These are phyloP conservation scores for Petasospora rhodanensis DNA, from an alignment of 1,139 yeast species.

Conservation along the genomic window DNA sequence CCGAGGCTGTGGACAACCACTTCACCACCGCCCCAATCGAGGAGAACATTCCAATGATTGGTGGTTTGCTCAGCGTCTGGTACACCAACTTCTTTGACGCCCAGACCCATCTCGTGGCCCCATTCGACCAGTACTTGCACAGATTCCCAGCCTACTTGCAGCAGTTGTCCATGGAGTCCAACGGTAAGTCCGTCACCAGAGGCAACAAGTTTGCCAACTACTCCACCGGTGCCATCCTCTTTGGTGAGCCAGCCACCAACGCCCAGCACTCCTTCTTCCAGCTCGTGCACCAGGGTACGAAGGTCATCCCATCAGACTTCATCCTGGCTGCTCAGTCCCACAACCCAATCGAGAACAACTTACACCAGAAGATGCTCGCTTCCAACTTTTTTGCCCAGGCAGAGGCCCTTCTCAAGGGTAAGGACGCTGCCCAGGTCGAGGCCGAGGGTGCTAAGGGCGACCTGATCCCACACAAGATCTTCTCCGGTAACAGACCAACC, in stretches of 20 bases:
- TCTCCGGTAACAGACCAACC: constrained; percentile 98
- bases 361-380: constrained; percentile 96
- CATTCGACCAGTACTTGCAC: constrained; percentile 97
- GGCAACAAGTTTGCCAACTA: constrained; percentile 86
- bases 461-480: constrained; percentile 90
- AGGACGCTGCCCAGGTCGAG: constrained; percentile 77
- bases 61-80: constrained; percentile 94
- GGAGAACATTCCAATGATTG: constrained; percentile 86
- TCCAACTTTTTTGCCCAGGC: constrained; percentile 98
- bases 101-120: constrained; percentile 96
- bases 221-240: constrained; percentile 91
- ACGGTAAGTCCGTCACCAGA: constrained; percentile 96
- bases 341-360: constrained; percentile 91
- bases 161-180: constrained; percentile 98
- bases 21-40: constrained; percentile 80
- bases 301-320: constrained; percentile 94
- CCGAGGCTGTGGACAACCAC: constrained; percentile 94
- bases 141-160: constrained; percentile 99
- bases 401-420: constrained; percentile 96
- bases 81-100: constrained; percentile 97
- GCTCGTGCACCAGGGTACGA: constrained; percentile 98
- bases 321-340: constrained; percentile 96
- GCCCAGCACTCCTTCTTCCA: constrained; percentile 99
- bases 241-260: constrained; percentile 98
- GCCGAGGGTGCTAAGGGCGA: constrained; percentile 86